phyloP scores from a whole-genome alignment of 768 basidiomycete species.

The Leccinum imitatum region DNA sequence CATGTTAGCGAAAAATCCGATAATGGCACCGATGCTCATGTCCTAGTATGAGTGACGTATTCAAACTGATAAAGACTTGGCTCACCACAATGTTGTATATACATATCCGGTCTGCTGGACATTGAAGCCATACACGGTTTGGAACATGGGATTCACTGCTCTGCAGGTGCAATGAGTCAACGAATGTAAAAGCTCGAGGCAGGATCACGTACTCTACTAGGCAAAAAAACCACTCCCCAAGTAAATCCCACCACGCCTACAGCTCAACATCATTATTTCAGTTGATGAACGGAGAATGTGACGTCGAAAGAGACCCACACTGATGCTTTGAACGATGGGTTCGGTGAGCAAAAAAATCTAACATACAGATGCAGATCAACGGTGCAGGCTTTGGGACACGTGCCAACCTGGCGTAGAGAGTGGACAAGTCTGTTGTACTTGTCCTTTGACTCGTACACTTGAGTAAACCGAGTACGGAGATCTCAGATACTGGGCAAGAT shows the following conservation, averaged over 20 bases:
- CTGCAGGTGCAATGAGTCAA: conserved; percentile 25
- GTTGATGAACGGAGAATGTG: neutral
- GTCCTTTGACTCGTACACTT: no score
- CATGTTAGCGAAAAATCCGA: conserved; percentile 45
- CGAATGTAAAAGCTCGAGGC: neutral
- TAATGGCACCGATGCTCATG: conserved; percentile 47
- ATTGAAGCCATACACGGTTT: conserved; percentile 56
- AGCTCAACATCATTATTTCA: neutral
- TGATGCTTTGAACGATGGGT: conserved; percentile 71
- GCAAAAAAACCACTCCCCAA: no score
- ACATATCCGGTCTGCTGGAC: conserved; percentile 56
- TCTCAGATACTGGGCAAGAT: no score
- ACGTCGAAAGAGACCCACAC: conserved; percentile 40
- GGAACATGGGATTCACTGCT: conserved; percentile 56
- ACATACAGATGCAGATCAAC: conserved; percentile 2
- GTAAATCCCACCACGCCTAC: conserved; percentile 67
- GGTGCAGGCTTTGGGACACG: neutral
- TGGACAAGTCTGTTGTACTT: no score
- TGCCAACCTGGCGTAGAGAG: no score
- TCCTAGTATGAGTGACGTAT: conserved; percentile 3
- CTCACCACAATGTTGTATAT: conserved; percentile 50
- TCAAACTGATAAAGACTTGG: neutral
- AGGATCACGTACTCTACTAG: conserved; percentile 49
- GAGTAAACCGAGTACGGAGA: no score
- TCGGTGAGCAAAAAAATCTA: conserved; percentile 42